A percentile compares a stretch with the other conserved stretches of the same genome.
These are phyloP conservation scores for Yamadazyma atlantica DNA, from an alignment of 1,139 yeast genomes.

Conservation along the genomic window DNA sequence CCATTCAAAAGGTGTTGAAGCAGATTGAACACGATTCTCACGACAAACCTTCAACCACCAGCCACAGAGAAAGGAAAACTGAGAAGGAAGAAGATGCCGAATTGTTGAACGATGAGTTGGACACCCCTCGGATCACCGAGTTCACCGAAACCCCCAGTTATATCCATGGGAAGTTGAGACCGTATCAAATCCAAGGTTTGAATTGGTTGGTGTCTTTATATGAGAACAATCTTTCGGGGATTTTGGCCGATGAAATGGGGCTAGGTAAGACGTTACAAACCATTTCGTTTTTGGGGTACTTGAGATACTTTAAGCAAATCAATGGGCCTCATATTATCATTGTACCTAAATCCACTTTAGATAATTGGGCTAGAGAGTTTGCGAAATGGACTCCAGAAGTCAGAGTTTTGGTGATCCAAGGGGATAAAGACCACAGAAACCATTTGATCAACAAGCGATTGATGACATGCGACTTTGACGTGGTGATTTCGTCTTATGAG, in stretches of 20 bases:
- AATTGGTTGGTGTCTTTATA: slow-evolving; percentile 87
- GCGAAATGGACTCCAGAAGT: slow-evolving; percentile 80
- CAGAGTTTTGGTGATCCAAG: slow-evolving; percentile 64
- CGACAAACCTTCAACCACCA: slow-evolving; percentile 4
- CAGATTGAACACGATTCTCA: slow-evolving; percentile 28
- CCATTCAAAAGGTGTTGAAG: slow-evolving; percentile 49
- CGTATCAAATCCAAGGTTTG: slow-evolving; percentile 90
- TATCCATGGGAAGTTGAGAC: slow-evolving; percentile 63
- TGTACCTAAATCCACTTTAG: slow-evolving; percentile 78
- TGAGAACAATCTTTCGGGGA: slow-evolving; percentile 85
- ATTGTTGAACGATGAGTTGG: slow-evolving; percentile 54
- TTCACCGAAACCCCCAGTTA: slow-evolving; percentile 67
- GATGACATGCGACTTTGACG: slow-evolving; percentile 68
- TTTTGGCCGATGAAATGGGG: slow-evolving; percentile 98
- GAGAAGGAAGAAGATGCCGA: slow-evolving; percentile 75
- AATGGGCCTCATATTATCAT: slow-evolving; percentile 74
- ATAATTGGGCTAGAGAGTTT: slow-evolving; percentile 79
- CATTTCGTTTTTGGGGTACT: slow-evolving; percentile 75
- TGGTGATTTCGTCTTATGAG: slow-evolving; percentile 71
- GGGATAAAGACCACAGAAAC: slow-evolving; percentile 67
- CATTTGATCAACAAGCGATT: slow-evolving; percentile 50
- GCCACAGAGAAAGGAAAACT: slow-evolving; percentile 52
- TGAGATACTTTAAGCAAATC: slow-evolving; percentile 58
- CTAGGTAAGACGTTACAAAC: slow-evolving; percentile 95
- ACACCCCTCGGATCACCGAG: slow-evolving; percentile 46